These are phyloP conservation scores for Papiliotrema laurentii DNA, from an alignment of 1,284 basidiomycete species.

Conservation along the genomic window DNA sequence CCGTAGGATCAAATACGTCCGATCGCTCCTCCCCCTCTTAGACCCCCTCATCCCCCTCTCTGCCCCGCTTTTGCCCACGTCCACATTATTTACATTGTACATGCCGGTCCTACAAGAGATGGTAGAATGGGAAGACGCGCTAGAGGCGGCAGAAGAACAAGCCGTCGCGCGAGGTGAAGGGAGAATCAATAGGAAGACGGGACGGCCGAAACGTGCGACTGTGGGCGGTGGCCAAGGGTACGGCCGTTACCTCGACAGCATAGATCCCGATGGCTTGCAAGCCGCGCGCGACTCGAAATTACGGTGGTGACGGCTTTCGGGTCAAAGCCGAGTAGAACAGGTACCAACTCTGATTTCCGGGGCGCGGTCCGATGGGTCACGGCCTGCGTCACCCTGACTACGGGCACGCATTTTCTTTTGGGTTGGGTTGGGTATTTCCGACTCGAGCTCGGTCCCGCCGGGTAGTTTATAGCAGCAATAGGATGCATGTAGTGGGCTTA, in stretches of 20 bases:
- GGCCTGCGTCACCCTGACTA: no score
- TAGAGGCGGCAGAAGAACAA: slow-evolving; percentile 33
- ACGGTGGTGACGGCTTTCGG: no score
- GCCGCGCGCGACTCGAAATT: slow-evolving; percentile 1
- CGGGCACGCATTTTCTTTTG: no score
- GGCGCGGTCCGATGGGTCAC: no score
- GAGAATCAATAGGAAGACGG: slow-evolving; percentile 38
- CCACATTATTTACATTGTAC: slow-evolving; percentile 62
- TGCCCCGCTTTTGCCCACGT: slow-evolving; percentile 48
- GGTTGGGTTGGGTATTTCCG: no score
- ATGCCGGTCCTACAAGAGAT: slow-evolving; percentile 66
- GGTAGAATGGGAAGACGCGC: slow-evolving; percentile 61
- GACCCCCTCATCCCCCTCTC: slow-evolving; percentile 47
- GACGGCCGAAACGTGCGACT: slow-evolving; percentile 24
- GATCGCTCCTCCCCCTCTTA: slow-evolving; percentile 49
- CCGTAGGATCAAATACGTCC: slow-evolving; percentile 29
- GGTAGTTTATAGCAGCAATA: no score
- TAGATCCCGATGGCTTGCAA: neutral
- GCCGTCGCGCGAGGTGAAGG: slow-evolving; percentile 26
- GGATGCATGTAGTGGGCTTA: no score
- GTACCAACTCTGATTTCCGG: no score
- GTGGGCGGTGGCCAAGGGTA: slow-evolving; percentile 1
- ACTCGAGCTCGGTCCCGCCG: no score
- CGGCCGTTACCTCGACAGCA: slow-evolving; percentile 4
- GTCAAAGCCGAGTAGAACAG: no score